Conservation (phyloP, 176 grass and related monocot genomes). For the Zea luxurians region DNA sequence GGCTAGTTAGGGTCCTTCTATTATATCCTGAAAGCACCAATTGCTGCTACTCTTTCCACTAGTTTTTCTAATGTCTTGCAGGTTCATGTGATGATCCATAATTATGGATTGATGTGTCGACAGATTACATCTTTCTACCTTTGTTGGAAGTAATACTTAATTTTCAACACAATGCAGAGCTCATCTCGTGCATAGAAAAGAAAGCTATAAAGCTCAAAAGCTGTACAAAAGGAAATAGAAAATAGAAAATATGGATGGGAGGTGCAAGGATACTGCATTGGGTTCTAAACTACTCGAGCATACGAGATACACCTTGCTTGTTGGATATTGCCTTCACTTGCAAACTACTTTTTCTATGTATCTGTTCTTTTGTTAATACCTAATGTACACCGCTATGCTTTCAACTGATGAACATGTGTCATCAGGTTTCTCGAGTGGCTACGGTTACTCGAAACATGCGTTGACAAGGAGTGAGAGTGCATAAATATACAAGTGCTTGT, state of each 20-base stretch:
- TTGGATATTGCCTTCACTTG: too few species aligned
- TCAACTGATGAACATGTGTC: too few species aligned
- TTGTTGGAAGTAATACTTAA: conserved; percentile 26
- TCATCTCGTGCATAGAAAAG: not conserved
- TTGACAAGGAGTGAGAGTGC: too few species aligned
- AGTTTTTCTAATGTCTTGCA: not conserved
- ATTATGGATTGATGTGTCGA: conserved; percentile 32
- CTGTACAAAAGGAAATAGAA: not conserved
- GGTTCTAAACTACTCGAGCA: too few species aligned
- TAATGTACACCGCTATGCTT: too few species aligned
- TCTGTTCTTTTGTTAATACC: too few species aligned
- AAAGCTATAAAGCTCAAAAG: not conserved
- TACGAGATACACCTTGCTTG: too few species aligned
- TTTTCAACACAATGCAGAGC: not conserved
- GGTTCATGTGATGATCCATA: conserved; percentile 14
- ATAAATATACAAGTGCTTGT: too few species aligned
- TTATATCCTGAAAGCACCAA: conserved; percentile 17
- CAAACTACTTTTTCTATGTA: too few species aligned
- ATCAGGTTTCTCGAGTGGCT: too few species aligned
- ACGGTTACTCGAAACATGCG: too few species aligned
- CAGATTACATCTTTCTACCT: conserved; percentile 10
- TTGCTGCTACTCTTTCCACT: conserved; percentile 16
- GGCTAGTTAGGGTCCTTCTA: conserved; percentile 2
- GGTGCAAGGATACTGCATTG: not conserved
- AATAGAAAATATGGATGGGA: conserved; percentile 4